Evolutionary conservation across 352 stramenopile genomes (phyloP).

Genomic region (Globisporangium canariense): DNA sequence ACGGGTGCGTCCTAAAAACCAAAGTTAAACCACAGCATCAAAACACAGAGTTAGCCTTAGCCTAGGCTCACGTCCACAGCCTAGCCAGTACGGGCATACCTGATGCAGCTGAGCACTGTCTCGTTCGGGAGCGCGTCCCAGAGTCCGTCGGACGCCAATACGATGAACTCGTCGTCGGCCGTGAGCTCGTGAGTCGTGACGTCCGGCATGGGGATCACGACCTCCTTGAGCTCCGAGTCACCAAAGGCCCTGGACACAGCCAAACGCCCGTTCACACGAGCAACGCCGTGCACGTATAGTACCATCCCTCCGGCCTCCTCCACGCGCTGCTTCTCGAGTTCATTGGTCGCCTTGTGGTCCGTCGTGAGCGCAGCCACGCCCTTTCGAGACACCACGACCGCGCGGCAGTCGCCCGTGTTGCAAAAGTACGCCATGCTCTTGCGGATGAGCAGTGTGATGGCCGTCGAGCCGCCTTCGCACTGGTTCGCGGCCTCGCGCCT

Average conservation of each 20-base stretch:
- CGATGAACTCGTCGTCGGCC: conserved; percentile 65
- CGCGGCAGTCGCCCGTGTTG: conserved; percentile 79
- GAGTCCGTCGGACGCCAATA: conserved; percentile 71
- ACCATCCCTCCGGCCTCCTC: conserved; percentile 69
- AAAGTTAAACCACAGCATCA: not conserved
- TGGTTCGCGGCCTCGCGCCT: conserved; percentile 41
- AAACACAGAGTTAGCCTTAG: not conserved
- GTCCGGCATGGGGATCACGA: conserved; percentile 63
- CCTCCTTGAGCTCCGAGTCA: conserved; percentile 53
- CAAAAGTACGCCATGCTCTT: conserved; percentile 44
- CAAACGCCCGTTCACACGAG: conserved; percentile 65
- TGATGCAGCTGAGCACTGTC: conserved; percentile 53
- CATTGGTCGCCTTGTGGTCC: conserved; percentile 74
- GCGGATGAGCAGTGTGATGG: conserved; percentile 57
- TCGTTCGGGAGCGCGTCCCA: conserved; percentile 79
- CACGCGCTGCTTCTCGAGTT: conserved; percentile 60
- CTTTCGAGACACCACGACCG: conserved; percentile 48
- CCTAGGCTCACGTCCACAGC: not conserved
- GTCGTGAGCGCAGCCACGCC: conserved; percentile 50
- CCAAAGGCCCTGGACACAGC: conserved; percentile 71
- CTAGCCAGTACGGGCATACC: conserved; percentile 21
- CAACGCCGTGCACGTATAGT: conserved; percentile 70
- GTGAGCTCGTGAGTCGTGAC: conserved; percentile 48
- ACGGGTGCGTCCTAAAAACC: conserved; percentile 45
- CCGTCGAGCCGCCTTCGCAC: conserved; percentile 60